These are phyloP conservation scores for Talinum fruticosum DNA, from an alignment of 148 eudicot species.

Conservation along the genomic window DNA sequence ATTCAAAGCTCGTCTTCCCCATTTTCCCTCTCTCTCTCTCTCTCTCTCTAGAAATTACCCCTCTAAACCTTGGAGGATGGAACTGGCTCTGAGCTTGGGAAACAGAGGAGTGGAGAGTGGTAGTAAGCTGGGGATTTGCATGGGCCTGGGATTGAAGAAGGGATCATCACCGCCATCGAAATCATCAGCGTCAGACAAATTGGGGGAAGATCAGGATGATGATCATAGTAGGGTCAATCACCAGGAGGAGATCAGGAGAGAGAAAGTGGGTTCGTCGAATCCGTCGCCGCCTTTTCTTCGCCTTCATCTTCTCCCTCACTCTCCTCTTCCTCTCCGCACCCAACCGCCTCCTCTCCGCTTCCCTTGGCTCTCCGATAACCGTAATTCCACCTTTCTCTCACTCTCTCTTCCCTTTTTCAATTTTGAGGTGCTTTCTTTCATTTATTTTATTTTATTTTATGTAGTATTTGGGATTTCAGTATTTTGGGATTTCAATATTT, in stretches of 20 bases:
- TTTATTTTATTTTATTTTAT: not conserved
- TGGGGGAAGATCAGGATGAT: not conserved
- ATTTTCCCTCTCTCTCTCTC: not conserved
- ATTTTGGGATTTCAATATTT: not conserved
- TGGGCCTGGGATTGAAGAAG: slow-evolving; percentile 9
- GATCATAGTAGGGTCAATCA: not conserved
- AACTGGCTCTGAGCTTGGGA: slow-evolving; percentile 35
- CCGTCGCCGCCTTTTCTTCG: slow-evolving; percentile 16
- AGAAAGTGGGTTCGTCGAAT: slow-evolving; percentile 17
- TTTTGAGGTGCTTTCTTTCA: not conserved
- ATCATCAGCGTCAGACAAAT: not conserved
- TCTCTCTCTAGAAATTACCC: not conserved
- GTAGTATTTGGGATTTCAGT: not conserved
- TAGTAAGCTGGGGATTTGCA: slow-evolving; percentile 18
- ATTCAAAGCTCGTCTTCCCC: slow-evolving; percentile 23
- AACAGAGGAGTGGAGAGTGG: slow-evolving; percentile 18
- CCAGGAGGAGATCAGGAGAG: not conserved
- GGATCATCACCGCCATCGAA: not conserved
- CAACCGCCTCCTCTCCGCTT: slow-evolving; percentile 19
- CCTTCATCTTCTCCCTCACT: slow-evolving; percentile 29
- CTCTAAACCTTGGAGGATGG: slow-evolving; percentile 15
- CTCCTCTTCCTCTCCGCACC: slow-evolving; percentile 21
- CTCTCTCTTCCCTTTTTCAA: not conserved
- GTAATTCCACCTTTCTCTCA: slow-evolving; percentile 16
- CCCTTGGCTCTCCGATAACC: slow-evolving; percentile 37